These are phyloP conservation scores for Panicum virgatum DNA, from an alignment of 202 grass and related monocot species.

Conservation along the genomic window DNA sequence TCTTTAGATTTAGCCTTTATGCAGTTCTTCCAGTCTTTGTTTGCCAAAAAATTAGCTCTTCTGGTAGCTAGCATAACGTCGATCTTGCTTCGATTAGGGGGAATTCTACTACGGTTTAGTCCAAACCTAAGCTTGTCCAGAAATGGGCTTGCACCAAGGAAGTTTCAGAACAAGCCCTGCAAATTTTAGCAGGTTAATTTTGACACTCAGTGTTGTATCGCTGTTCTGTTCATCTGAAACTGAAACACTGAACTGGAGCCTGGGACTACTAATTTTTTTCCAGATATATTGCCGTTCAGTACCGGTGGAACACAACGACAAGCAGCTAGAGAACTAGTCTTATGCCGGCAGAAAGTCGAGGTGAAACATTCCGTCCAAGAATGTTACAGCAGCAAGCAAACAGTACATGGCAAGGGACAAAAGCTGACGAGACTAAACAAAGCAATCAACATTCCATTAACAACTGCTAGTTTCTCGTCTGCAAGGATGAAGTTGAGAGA, in stretches of 20 bases:
- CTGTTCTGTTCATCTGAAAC: background rate
- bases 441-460: conserved; percentile 5
- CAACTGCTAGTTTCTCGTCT: background rate
- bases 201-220: background rate
- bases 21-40: background rate
- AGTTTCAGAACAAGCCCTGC: background rate
- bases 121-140: background rate
- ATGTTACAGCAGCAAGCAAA: conserved; percentile 27
- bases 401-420: conserved; percentile 32
- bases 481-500: background rate
- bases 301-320: background rate
- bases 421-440: conserved; percentile 25
- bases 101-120: background rate
- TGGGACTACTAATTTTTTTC: background rate
- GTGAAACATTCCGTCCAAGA: background rate
- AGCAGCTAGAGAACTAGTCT: background rate
- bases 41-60: background rate
- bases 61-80: background rate
- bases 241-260: background rate
- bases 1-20: background rate
- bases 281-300: no score
- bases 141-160: background rate
- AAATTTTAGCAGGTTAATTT: background rate
- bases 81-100: background rate
- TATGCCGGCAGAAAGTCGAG: background rate